Percentiles rank a stretch among this genome's conserved stretches.
Conservation (phyloP, 305 asterid species). For the Solanum hybrid region DNA sequence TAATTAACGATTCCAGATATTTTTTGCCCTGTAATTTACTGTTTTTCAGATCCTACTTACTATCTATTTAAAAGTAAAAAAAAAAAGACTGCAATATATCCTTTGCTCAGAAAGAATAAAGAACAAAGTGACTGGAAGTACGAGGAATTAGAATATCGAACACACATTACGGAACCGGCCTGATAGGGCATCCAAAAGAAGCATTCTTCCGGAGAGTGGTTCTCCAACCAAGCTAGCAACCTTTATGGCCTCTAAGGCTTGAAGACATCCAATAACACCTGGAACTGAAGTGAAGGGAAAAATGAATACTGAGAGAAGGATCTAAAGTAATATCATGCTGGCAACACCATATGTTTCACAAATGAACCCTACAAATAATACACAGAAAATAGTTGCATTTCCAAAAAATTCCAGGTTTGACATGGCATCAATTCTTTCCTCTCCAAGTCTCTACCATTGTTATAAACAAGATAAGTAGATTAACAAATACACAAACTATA, state of each 20-base stretch:
- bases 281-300: slow-evolving; percentile 51
- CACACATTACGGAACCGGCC: slow-evolving; percentile 73
- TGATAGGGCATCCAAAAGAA: slow-evolving; percentile 45
- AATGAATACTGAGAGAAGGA: background rate
- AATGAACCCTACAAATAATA: background rate
- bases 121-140: background rate
- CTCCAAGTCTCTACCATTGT: background rate
- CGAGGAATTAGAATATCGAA: background rate
- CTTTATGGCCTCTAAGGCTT: slow-evolving; percentile 91
- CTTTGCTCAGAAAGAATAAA: background rate
- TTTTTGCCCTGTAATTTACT: background rate
- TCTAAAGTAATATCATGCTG: background rate
- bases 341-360: background rate
- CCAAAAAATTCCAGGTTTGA: background rate
- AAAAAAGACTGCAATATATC: background rate
- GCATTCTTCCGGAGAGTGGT: slow-evolving; percentile 85
- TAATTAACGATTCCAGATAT: background rate
- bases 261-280: slow-evolving; percentile 89
- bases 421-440: background rate
- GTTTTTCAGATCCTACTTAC: background rate
- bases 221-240: slow-evolving; percentile 76
- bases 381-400: background rate
- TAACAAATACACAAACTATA: background rate
- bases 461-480: background rate
- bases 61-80: background rate